Evolutionary conservation across 192 early-diverging fungal genomes (phyloP), one percentile per base, ranked within the genome.

Genomic region (Umbelopsis vinacea): DNA sequence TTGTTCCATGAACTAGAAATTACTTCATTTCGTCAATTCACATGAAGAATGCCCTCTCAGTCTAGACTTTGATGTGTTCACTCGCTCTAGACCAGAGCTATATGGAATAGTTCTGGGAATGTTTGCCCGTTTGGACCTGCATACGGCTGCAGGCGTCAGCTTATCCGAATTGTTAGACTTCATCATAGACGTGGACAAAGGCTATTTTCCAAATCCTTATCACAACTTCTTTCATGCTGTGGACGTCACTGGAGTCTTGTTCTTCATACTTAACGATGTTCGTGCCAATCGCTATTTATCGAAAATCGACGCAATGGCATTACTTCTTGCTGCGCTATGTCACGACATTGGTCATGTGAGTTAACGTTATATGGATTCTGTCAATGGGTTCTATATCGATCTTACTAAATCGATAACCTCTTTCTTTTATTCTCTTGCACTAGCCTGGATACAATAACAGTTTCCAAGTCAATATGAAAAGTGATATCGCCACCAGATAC

Each of bases 191-290:
- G 88, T 97, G 38, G 90, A 92, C 70, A 69, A 83, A 50, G 92
- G 92, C 35, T 97, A 97, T 76, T 79, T 85, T n/a, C 78, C 86
- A n/a, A 94, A 93, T 63, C 92, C 92, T 6, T 97, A 97, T 68
- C 96, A 97, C 76, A 94, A 92, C 11, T 97, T 96, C 76, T 91
- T 90, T 76, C 96, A 97, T 72, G 95, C 95, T 15, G 87, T 93
- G 2, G 96, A 97, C 83, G 96, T 97, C 0, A 89, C 91, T 2
- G 87, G 89, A 48, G 91, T 95, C 70, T 84, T 96, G 8, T 94
- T 90, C 78, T 92, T 91, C 66, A 89, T 94, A 74, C 79, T 97
- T 7, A 79, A 76, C 24, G 87, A 93, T 46, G 84, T 93, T 74
- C 89, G 85, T 43, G 86, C 91, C 0, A 81, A 83, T 1, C 86